Base-by-base conservation (phyloP, 2,329 filamentous ascomycete genomes). In the Fusarium sp. region DNA sequence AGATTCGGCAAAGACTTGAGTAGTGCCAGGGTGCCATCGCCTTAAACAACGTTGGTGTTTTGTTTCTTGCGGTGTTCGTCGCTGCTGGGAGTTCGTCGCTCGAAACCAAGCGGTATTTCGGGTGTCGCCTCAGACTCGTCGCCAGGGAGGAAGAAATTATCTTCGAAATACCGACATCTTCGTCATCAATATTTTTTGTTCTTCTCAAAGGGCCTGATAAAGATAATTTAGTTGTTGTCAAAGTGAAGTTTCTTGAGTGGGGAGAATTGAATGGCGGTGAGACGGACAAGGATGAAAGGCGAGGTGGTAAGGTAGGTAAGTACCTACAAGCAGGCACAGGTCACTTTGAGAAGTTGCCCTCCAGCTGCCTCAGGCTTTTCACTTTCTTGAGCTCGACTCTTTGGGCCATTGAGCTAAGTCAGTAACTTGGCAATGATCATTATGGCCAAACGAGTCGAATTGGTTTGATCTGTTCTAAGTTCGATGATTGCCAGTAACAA, bases 191-290 rank as follows among this genome's bases (percentile, higher is more conserved):
- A 14, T 40, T 40, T n/a, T n/a, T 40, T 40, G 19, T 5, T 40
- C 38, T 21, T 22, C 19, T 40, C 7, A n/a, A 13, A 19, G 5
- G 6, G 38, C 6, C 19, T 40, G 13, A 13, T 40, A 6, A 40
- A 14, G 11, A 40, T 24, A 24, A 40, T 9, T 33, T 36, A 11
- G 15, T 31, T 19, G 26, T 31, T 45, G 43, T 44, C 36, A 10
- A 39, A 19, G 36, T 19, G n/a, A 13, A 22, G 38, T 40, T 3
- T 40, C 21, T 40, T 19, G n/a, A 2, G 19, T 28, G 22, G 42
- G 42, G 22, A 45, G 42, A 28, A 40, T 40, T 40, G 38, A 40
- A 40, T 40, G n/a, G 38, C 38, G 38, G 38, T 40, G 38, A 40
- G 19, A 22, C 19, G 13, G 19, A 22, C 38, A 40, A 40, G 38